Evolutionary conservation across 805 yeast genomes (phyloP).

Genomic region (Ogataea ganodermae): DNA sequence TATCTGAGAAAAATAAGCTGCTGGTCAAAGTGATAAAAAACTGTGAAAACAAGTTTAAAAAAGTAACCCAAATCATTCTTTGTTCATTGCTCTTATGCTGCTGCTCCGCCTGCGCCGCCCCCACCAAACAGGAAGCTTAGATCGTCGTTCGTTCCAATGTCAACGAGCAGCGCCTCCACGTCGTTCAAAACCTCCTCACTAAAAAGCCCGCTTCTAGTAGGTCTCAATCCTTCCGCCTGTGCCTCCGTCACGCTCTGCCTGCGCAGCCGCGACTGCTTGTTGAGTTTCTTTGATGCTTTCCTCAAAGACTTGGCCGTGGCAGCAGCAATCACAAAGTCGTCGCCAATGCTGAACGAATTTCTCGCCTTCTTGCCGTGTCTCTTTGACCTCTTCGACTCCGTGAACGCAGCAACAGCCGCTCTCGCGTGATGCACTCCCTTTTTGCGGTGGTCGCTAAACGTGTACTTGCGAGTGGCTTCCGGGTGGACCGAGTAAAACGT

Average conservation of each 20-base stretch:
- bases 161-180: slow-evolving; percentile 69
- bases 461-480: slow-evolving; percentile 28
- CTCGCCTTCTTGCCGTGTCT: slow-evolving; percentile 34
- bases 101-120: not conserved
- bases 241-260: slow-evolving; percentile 74
- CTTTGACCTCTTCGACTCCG: slow-evolving; percentile 33
- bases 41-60: not conserved
- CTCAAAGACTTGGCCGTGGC: slow-evolving; percentile 21
- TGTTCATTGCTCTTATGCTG: no score
- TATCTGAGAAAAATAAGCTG: not conserved
- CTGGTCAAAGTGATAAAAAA: not conserved
- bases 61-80: not conserved
- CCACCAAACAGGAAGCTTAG: slow-evolving; percentile 39
- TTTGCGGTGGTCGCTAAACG: slow-evolving; percentile 25
- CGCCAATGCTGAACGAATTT: slow-evolving; percentile 24
- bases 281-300: slow-evolving; percentile 26
- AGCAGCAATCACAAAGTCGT: slow-evolving; percentile 27
- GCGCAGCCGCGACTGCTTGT: slow-evolving; percentile 43
- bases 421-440: slow-evolving; percentile 13
- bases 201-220: slow-evolving; percentile 74
- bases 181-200: slow-evolving; percentile 73
- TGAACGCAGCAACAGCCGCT: slow-evolving; percentile 19
- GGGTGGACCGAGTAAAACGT: slow-evolving; percentile 18
- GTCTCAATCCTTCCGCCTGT: slow-evolving; percentile 70
- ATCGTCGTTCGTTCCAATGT: slow-evolving; percentile 46